A percentile compares a stretch with the other conserved stretches of the same genome.
Evolutionary conservation across 345 rosid species (phyloP).

Genomic region (Bruguiera gymnorhiza): DNA sequence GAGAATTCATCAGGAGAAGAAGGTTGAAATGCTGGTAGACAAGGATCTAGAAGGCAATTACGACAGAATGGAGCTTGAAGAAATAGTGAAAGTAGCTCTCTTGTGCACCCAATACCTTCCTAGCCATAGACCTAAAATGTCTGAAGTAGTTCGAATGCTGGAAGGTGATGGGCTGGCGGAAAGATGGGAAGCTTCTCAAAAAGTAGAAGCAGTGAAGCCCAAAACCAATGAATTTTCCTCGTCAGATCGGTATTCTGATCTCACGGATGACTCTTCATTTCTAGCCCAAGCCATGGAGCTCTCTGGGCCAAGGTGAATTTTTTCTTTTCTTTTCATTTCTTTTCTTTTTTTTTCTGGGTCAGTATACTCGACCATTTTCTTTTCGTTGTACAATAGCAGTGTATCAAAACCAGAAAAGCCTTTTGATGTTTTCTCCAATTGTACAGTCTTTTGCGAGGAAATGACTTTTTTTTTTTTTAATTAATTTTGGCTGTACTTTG

Average conservation of each 20-base stretch:
- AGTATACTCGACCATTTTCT: background rate
- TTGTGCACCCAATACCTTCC: constrained; percentile 90
- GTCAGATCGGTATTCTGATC: constrained; percentile 89
- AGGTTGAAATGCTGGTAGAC: constrained; percentile 80
- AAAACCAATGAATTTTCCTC: constrained; percentile 75
- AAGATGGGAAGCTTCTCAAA: constrained; percentile 98
- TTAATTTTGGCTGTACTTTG: constrained; percentile 17
- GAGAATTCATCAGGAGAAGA: constrained; percentile 90
- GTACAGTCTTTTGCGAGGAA: constrained; percentile 36
- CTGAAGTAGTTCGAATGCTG: constrained; percentile 94
- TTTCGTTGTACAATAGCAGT: constrained; percentile 28
- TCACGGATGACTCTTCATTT: constrained; percentile 88
- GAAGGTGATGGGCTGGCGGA: constrained; percentile 99
- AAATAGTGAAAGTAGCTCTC: constrained; percentile 88
- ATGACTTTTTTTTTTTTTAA: constrained; percentile 6
- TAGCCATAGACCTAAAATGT: constrained; percentile 88
- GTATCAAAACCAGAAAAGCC: constrained; percentile 22
- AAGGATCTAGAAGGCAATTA: constrained; percentile 75
- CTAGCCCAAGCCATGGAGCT: constrained; percentile 98
- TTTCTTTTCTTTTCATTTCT: background rate
- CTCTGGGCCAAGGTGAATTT: constrained; percentile 86
- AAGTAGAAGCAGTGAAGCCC: constrained; percentile 54
- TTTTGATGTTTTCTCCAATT: constrained; percentile 22
- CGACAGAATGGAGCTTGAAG: constrained; percentile 89
- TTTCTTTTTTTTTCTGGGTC: background rate